These are phyloP conservation scores for Mucor racemosus DNA, from an alignment of 371 early-diverging fungal species.

Conservation along the genomic window DNA sequence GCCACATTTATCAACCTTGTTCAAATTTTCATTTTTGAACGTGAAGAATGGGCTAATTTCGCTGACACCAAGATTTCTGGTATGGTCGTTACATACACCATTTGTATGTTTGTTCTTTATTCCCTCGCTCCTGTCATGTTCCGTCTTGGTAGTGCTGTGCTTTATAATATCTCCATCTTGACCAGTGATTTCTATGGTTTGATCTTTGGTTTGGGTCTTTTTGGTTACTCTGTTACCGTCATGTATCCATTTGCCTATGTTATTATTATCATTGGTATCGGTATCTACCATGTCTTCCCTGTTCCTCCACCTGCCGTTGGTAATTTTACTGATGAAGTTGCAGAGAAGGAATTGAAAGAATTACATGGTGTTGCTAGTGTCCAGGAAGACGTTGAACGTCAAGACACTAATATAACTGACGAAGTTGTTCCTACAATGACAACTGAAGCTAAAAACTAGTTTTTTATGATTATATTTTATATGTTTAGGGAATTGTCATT, in stretches of 20 bases:
- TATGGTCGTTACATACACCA: slow-evolving; percentile 61
- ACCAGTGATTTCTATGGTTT: slow-evolving; percentile 78
- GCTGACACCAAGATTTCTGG: slow-evolving; percentile 38
- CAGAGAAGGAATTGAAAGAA: slow-evolving; percentile 19
- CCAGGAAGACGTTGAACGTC: slow-evolving; percentile 5
- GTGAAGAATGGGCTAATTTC: slow-evolving; percentile 36
- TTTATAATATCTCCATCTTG: slow-evolving; percentile 75
- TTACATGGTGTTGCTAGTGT: slow-evolving; percentile 9
- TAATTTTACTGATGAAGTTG: slow-evolving; percentile 21
- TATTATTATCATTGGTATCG: slow-evolving; percentile 61
- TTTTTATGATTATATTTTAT: neutral
- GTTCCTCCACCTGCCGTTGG: slow-evolving; percentile 38
- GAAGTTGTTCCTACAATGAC: neutral
- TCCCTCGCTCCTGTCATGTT: slow-evolving; percentile 71
- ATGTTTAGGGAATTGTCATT: slow-evolving; percentile 5
- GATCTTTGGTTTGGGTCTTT: slow-evolving; percentile 68
- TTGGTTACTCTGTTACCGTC: slow-evolving; percentile 55
- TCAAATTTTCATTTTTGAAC: slow-evolving; percentile 69
- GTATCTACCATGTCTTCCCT: slow-evolving; percentile 64
- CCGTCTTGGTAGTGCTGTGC: slow-evolving; percentile 67
- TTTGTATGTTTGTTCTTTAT: slow-evolving; percentile 70
- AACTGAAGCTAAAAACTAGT: neutral
- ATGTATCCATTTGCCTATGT: slow-evolving; percentile 70
- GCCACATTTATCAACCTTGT: slow-evolving; percentile 70
- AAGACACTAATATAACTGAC: neutral